These are phyloP conservation scores for Apiospora kogelbergensis DNA, from an alignment of 2,329 filamentous ascomycete species.

Conservation along the genomic window DNA sequence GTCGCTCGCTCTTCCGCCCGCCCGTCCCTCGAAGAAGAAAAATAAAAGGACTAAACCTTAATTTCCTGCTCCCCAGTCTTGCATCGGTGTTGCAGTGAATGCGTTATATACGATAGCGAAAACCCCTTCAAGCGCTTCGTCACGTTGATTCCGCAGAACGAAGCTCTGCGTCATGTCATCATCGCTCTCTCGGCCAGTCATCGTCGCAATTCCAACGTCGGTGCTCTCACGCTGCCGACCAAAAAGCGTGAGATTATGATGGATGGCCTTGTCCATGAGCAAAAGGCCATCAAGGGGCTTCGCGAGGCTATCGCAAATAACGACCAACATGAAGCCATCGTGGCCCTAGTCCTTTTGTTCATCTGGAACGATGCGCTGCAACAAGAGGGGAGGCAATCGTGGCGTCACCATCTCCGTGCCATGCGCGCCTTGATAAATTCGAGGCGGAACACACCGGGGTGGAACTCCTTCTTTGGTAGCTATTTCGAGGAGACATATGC, in stretches of 20 bases:
- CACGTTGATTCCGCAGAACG: slow-evolving; percentile 6
- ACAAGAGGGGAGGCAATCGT: slow-evolving; percentile 10
- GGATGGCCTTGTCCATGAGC: slow-evolving; percentile 12
- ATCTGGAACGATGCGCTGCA: slow-evolving; percentile 15
- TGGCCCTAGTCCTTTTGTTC: slow-evolving; percentile 10
- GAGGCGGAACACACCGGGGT: background rate
- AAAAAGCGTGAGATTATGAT: background rate
- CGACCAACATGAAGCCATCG: slow-evolving; percentile 12
- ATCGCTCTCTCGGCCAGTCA: slow-evolving; percentile 3
- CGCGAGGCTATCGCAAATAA: slow-evolving; percentile 5
- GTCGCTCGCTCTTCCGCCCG: background rate
- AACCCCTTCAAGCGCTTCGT: slow-evolving; percentile 9
- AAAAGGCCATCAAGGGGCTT: slow-evolving; percentile 12
- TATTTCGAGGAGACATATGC: slow-evolving; percentile 9
- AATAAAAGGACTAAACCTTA: background rate
- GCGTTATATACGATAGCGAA: slow-evolving; percentile 9
- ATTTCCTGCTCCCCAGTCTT: background rate
- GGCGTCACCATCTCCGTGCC: slow-evolving; percentile 13
- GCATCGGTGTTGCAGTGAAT: slow-evolving; percentile 8
- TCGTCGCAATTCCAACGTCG: background rate
- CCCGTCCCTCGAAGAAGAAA: no score
- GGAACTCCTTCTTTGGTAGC: background rate
- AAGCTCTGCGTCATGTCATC: slow-evolving; percentile 5
- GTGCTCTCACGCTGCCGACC: background rate
- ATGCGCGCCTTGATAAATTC: slow-evolving; percentile 13